Evolutionary conservation across 2,329 filamentous ascomycete species (phyloP), one percentile per base, ranked within the genome.

Genomic region (Rutstroemia sp.): DNA sequence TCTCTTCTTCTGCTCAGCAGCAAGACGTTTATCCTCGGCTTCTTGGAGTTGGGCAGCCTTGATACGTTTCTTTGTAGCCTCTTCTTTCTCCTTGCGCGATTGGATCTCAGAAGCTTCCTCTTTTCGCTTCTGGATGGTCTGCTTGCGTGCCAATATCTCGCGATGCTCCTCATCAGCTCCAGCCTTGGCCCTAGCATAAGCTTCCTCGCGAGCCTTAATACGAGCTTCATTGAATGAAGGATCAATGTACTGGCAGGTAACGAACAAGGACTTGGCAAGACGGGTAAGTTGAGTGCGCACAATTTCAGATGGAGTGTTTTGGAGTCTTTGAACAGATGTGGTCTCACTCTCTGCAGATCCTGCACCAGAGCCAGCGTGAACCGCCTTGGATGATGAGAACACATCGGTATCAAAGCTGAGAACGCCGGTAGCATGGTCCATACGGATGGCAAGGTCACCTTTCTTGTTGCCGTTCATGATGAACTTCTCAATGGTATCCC

Each of bases 391-490:
- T 16, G 94, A 96, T 38, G 94, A 96, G 79, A 99, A 97, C 63
- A 99, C 91, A 72, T 99, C 94, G 54, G 90, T 95, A 72, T 99
- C 94, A 67, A 99, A 99, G 72, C 91, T 96, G 59, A 99, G 83
- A 50, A 96, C 89, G 59, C 94, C 91, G 54, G 92, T 92, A 60
- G 91, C 91, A 71, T 99, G 94, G 70, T 97, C 89, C 74, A 97
- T 90, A 60, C 94, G 91, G 67, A 99, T 95, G 54, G 94, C 88
- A 47, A 99, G 81, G 67, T 99, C 94, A 57, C 94, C 94, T 83
- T 99, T 99, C 84, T 99, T 99, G 82, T 95, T 97, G 62, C 94
- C 94, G 74, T 99, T 99, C 94, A 99, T 99, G 80, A 99, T 97
- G 80, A 99, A 99, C 78, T 97, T 99, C 79, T 99, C 94, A 64